phyloP scores from a whole-genome alignment of 139 green algal species.

The Tetraselmis striata region DNA sequence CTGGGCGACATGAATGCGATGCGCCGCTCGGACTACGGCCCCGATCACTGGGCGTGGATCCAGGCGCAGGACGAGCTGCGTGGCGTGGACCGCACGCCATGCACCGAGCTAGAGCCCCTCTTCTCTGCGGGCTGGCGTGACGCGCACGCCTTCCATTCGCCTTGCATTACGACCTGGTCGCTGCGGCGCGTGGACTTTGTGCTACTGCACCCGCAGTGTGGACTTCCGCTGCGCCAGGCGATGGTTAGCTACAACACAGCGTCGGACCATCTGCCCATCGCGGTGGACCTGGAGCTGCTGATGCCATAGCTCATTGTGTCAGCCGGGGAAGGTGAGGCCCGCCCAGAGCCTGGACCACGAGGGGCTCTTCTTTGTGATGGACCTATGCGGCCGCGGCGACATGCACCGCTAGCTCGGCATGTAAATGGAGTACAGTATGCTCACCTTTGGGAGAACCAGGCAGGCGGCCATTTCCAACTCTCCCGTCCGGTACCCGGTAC shows the following conservation, averaged over 20 bases:
- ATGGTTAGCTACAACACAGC: neutral
- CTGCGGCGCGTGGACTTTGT: neutral
- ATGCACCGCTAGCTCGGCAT: neutral
- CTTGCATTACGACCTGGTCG: neutral
- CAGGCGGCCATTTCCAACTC: too few species aligned
- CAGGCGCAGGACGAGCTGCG: neutral
- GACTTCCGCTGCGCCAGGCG: too few species aligned
- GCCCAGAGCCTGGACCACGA: neutral
- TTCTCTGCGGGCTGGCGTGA: neutral
- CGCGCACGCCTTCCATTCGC: neutral
- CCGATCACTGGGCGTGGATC: neutral
- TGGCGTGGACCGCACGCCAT: neutral
- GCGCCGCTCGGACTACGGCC: neutral
- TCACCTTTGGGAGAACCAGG: too few species aligned
- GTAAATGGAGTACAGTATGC: too few species aligned
- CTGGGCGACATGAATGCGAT: neutral
- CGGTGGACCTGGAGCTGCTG: too few species aligned
- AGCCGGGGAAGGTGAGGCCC: neutral
- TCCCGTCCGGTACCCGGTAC: too few species aligned
- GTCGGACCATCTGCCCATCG: neutral
- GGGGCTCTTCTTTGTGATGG: neutral
- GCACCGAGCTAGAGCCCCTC: neutral
- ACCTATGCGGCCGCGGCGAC: neutral
- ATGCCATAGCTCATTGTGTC: too few species aligned
- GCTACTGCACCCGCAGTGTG: neutral